Evolutionary conservation across 1,139 yeast species (phyloP), one percentile per base, ranked within the genome.

Genomic region (Pichia sp.): DNA sequence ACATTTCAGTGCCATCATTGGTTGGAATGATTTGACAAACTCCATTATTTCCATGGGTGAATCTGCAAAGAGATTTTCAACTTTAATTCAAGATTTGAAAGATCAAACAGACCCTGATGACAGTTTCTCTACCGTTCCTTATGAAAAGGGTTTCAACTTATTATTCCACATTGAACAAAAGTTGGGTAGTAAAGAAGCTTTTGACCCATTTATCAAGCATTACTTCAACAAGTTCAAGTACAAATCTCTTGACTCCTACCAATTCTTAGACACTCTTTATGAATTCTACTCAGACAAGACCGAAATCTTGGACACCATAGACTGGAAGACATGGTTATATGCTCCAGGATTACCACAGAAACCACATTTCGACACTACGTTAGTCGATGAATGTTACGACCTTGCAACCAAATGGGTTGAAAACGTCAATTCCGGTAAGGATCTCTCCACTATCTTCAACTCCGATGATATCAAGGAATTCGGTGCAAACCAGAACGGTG

Each of bases 121-220:
- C 50, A 79, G 94, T 1, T 87, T 85, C 59, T 78, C 88, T 25
- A 69, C 82, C 6, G 94, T 85, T 29, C 96, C 96, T 2, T 87
- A 87, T 59, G 96, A 86, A 57, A 86, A 85, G 61, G 96, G 96
- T 4, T 82, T 80, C 53, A 84, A 81, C 51, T 69, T 87, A 52
- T 66, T 87, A 45, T 84, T 75, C 61, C 73, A 74, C 49, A 66
- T 87, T 37, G 96, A 87, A 59, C 69, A 66, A 37, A 62, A 69
- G 14, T 55, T 82, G 14, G 88, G 93, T 30, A 86, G 91, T 31
- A 85, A 84, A 21, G 66, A 64, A 16, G 69, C 58, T 14, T 87
- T 85, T 56, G 93, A 85, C 56, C 79, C 81, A 32, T 87, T 83
- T 55, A 78, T 87, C 49, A 84, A 83, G 36, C 70, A 70, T 58